phyloP scores from a whole-genome alignment of 192 early-diverging fungal genomes.

The Coemansia umbellata region DNA sequence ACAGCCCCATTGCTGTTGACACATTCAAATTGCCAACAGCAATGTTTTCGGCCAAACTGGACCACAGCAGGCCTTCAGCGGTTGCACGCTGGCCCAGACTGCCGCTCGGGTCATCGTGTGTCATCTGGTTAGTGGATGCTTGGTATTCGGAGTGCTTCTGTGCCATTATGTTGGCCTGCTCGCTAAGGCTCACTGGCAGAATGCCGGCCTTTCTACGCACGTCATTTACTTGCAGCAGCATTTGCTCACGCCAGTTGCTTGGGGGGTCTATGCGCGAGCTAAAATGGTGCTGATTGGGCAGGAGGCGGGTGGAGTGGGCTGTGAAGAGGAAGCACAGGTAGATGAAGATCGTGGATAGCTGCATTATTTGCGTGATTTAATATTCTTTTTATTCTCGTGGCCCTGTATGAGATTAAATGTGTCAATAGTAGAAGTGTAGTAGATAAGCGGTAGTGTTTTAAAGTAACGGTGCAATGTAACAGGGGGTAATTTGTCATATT shows the following conservation, averaged over 20 bases:
- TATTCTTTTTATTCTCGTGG: too few species aligned
- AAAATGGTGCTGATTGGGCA: too few species aligned
- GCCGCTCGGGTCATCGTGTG: constrained; percentile 21
- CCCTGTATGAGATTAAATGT: too few species aligned
- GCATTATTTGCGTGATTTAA: too few species aligned
- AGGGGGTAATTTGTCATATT: too few species aligned
- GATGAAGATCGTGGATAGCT: too few species aligned
- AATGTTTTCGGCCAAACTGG: constrained; percentile 16
- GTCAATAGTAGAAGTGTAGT: too few species aligned
- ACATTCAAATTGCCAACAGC: constrained; percentile 10
- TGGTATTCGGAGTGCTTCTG: constrained; percentile 21
- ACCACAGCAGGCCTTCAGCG: constrained; percentile 9
- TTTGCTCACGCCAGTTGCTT: constrained; percentile 9
- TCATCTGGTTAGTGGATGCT: constrained; percentile 11
- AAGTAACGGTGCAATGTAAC: too few species aligned
- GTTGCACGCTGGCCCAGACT: neutral
- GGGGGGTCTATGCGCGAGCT: too few species aligned
- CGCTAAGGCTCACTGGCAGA: neutral
- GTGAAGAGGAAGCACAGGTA: too few species aligned
- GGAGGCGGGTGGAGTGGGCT: too few species aligned
- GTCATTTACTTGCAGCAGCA: constrained; percentile 11
- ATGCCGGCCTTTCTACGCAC: neutral
- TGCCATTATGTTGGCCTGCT: neutral
- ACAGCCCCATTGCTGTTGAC: constrained; percentile 13
- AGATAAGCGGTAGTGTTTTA: too few species aligned